phyloP scores from a whole-genome alignment of 2,329 filamentous ascomycete species.

The Rhytidhysteron rufulum region DNA sequence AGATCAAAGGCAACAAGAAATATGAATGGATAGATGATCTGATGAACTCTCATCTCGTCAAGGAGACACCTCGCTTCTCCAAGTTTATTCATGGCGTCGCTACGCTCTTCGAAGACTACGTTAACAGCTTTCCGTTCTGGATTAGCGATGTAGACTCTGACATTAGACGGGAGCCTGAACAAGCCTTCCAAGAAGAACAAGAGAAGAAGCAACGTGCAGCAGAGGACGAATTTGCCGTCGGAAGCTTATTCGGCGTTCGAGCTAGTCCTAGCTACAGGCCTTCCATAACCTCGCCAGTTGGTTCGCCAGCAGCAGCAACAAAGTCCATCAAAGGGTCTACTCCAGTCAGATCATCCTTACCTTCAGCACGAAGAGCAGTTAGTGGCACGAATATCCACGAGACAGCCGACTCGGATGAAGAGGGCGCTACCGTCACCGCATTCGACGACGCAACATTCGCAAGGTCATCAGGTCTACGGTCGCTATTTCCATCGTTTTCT shows the following conservation, averaged over 20 bases:
- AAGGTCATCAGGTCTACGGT: conserved; percentile 59
- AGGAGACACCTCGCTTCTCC: conserved; percentile 84
- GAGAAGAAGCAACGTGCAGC: conserved; percentile 74
- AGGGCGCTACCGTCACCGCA: conserved; percentile 34
- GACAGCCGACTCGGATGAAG: conserved; percentile 48
- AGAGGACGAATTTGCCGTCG: conserved; percentile 84
- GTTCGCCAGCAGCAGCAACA: conserved; percentile 51
- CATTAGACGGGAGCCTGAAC: conserved; percentile 87
- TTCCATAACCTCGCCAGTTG: conserved; percentile 62
- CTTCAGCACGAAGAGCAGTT: conserved; percentile 8
- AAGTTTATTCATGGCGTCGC: conserved; percentile 96
- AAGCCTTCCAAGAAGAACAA: conserved; percentile 88
- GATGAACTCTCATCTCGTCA: conserved; percentile 88
- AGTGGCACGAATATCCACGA: conserved; percentile 37
- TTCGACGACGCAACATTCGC: conserved; percentile 28
- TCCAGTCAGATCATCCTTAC: conserved; percentile 14
- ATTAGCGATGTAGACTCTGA: conserved; percentile 86
- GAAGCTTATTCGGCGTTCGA: conserved; percentile 68
- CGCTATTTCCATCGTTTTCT: conserved; percentile 78
- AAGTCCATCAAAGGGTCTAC: conserved; percentile 5
- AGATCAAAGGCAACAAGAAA: conserved; percentile 67
- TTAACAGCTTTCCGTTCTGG: conserved; percentile 97
- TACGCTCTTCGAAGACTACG: conserved; percentile 85
- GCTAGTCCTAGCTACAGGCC: conserved; percentile 51
- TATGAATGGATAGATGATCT: conserved; percentile 87